Evolutionary conservation across 345 rosid species (phyloP), one percentile per base, ranked within the genome.

Genomic region (Gossypium ekmanianum): DNA sequence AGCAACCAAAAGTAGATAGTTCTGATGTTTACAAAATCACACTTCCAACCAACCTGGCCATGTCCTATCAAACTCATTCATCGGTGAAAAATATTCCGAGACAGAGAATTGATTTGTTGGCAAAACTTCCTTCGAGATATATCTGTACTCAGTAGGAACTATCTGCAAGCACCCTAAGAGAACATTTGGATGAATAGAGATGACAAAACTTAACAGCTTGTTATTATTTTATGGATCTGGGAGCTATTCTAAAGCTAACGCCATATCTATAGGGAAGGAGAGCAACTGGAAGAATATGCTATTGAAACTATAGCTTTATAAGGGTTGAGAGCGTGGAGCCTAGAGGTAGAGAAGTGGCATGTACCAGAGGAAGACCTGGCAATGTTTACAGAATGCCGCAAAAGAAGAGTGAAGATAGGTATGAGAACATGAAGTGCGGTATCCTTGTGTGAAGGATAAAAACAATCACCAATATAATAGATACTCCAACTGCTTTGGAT

Each of bases 101-200:
- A 95, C 98, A 24, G 99, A 95, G 79, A 91, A 95, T 68, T 95
- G 99, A 73, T 95, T 95, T 47, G 98, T 95, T 5, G 94, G 87
- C 82, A 95, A 70, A 77, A 95, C 85, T 62, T 95, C 94, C 83
- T 89, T 93, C 0, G 92, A 90, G 69, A 93, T 84, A 72, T 95
- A 90, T 82, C 90, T 84, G 78, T 95, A 95, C 83, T 95, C 99
- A 27, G 99, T 95, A 2, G 98, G 99, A 78, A 93, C 99, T 84
- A 95, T 84, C 99, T 95, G 91, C 83, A 78, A 59, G 50, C 63
- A 68, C n/a, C 71, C n/a, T 45, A 72, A 61, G 11, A 51, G 58
- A 70, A 17, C 2, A 16, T 18, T 17, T 51, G 45, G 47, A 29
- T 70, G 61, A 70, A 51, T 27, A 52, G 27, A 29, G 17, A 29